phyloP scores from a whole-genome alignment of 202 grass and related monocot species.

The Setaria viridis region DNA sequence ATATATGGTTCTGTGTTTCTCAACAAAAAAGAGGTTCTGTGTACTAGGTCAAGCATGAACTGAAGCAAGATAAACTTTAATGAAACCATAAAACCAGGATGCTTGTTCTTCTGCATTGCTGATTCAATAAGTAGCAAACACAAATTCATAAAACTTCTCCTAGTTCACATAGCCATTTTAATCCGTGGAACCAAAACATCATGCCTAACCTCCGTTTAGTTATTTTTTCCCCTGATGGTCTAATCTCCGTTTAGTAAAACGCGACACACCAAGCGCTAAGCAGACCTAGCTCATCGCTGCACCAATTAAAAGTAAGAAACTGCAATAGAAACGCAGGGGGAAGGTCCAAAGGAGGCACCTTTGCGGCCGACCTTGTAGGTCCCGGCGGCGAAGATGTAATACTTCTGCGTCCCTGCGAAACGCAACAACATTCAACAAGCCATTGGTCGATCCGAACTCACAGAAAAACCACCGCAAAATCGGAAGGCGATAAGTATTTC shows the following conservation, averaged over 20 bases:
- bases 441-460: not conserved
- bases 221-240: not conserved
- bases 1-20: not conserved
- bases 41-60: not conserved
- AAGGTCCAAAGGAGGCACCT: constrained; percentile 56
- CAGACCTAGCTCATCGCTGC: not conserved
- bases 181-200: not conserved
- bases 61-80: not conserved
- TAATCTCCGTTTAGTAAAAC: not conserved
- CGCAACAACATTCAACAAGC: constrained; percentile 25
- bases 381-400: constrained; percentile 78
- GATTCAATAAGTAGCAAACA: constrained; percentile 7
- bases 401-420: constrained; percentile 66
- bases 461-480: constrained; percentile 5
- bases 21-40: too few species aligned
- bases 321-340: not conserved
- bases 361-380: constrained; percentile 96
- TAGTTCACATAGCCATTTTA: not conserved
- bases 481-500: not conserved
- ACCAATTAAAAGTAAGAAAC: not conserved
- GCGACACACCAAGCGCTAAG: not conserved
- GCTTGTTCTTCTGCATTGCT: not conserved
- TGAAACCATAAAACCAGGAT: constrained; percentile 1
- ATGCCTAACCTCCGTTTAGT: not conserved
- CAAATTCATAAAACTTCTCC: not conserved